Conservation (phyloP, 225 moss, liverwort and hornwort species). For the Anthoceros angustus region DNA sequence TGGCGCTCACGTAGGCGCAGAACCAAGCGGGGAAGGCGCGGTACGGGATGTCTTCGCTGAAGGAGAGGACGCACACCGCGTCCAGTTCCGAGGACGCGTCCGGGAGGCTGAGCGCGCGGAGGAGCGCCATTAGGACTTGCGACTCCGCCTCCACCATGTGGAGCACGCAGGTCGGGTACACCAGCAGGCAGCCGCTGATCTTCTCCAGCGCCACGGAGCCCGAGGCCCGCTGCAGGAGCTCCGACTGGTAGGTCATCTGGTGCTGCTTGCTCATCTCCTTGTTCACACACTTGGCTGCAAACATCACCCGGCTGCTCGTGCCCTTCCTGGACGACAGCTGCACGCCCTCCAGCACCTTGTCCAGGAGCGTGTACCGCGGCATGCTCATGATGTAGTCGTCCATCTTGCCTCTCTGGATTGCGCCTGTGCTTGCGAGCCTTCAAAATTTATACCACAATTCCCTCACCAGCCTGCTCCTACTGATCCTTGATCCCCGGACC, state of each 20-base stretch:
- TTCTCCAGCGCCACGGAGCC: neutral
- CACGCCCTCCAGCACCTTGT: constrained; percentile 1
- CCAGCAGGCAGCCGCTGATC: neutral
- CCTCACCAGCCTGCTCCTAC: too few species aligned
- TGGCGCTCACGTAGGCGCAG: constrained; percentile 1
- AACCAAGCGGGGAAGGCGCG: neutral
- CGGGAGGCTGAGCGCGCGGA: neutral
- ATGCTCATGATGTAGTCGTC: constrained; percentile 3
- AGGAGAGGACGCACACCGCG: neutral
- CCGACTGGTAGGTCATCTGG: neutral
- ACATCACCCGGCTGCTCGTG: neutral
- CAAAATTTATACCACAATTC: too few species aligned
- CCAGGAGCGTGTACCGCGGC: neutral
- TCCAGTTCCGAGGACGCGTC: neutral
- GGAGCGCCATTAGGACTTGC: neutral
- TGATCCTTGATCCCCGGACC: too few species aligned
- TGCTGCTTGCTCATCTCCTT: constrained; percentile 1
- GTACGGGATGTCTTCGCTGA: neutral
- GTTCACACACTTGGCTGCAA: neutral
- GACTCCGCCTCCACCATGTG: constrained; percentile 1
- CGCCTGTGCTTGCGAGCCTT: too few species aligned
- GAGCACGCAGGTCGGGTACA: neutral
- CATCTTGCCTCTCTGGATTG: neutral
- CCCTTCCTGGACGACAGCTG: neutral
- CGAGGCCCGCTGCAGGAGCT: neutral